phyloP scores from a whole-genome alignment of 306 rosid species.

The Datisca glomerata region DNA sequence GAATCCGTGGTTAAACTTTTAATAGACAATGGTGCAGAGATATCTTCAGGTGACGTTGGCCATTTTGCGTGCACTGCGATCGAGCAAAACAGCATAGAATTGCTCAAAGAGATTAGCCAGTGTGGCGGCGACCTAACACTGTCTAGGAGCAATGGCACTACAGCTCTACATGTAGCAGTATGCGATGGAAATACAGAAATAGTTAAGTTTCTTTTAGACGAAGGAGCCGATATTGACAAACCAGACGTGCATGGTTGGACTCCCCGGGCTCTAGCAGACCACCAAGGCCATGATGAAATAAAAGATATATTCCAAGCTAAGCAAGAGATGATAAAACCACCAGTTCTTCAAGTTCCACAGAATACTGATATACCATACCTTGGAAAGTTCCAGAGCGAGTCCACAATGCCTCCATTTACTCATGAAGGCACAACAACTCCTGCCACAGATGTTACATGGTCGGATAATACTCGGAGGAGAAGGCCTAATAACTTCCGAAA shows the following conservation, averaged over 20 bases:
- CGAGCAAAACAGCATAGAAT: conserved; percentile 41
- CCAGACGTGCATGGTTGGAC: conserved; percentile 63
- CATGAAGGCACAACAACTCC: conserved; percentile 24
- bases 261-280: conserved; percentile 64
- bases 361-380: conserved; percentile 19
- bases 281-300: conserved; percentile 63
- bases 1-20: conserved; percentile 38
- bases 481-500: conserved; percentile 25
- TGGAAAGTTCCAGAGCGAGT: conserved; percentile 53
- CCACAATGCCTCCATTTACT: conserved; percentile 32
- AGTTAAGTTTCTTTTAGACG: conserved; percentile 47
- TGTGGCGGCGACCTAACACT: conserved; percentile 54
- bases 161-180: conserved; percentile 76
- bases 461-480: conserved; percentile 21
- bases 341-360: conserved; percentile 19
- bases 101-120: conserved; percentile 35
- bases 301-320: conserved; percentile 35
- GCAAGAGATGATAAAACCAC: conserved; percentile 22
- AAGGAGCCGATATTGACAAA: conserved; percentile 56
- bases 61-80: conserved; percentile 51
- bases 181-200: conserved; percentile 48
- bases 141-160: conserved; percentile 26
- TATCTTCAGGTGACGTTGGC: conserved; percentile 43
- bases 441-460: conserved; percentile 25
- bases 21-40: conserved; percentile 44